A percentile compares a stretch with the other conserved stretches of the same genome.
Conservation (phyloP, 2,329 filamentous ascomycete species). For the Gaeumannomyces tritici region DNA sequence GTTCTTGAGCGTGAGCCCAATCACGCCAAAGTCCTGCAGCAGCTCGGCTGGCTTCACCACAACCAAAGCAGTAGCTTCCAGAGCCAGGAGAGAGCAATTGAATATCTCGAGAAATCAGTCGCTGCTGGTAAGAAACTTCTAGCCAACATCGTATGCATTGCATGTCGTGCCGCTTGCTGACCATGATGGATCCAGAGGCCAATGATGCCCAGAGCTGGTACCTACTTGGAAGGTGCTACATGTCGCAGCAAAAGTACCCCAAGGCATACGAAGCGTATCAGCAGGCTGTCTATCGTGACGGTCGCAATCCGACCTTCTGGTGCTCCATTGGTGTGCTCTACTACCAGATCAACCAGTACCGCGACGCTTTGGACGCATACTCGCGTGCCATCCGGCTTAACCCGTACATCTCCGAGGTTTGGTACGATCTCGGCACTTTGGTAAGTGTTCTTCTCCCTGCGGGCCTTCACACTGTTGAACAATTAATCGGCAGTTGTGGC, state of each 20-base stretch:
- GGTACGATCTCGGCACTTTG: constrained; percentile 95
- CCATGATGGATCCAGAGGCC: constrained; percentile 53
- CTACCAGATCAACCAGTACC: constrained; percentile 99
- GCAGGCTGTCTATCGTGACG: constrained; percentile 95
- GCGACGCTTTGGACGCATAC: constrained; percentile 94
- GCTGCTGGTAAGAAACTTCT: constrained; percentile 58
- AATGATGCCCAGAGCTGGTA: constrained; percentile 98
- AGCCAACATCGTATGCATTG: not conserved
- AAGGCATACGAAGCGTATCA: constrained; percentile 98
- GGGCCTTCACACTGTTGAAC: not conserved
- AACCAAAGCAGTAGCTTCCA: constrained; percentile 87
- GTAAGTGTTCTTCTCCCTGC: constrained; percentile 42
- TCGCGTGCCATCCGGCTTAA: constrained; percentile 93
- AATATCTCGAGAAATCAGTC: constrained; percentile 95
- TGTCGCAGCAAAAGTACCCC: constrained; percentile 98
- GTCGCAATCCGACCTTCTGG: constrained; percentile 97
- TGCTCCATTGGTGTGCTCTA: constrained; percentile 98
- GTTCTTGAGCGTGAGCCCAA: constrained; percentile 92
- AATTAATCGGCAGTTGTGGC: not conserved
- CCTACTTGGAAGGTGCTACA: constrained; percentile 92
- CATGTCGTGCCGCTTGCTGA: constrained; percentile 14
- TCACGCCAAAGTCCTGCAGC: constrained; percentile 95
- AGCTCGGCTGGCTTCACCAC: constrained; percentile 95
- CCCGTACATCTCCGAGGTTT: constrained; percentile 97
- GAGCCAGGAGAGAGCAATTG: constrained; percentile 92